Percentiles rank a stretch among this genome's conserved stretches.
These are phyloP conservation scores for Vicia sativa DNA, from an alignment of 306 rosid species.

Conservation along the genomic window DNA sequence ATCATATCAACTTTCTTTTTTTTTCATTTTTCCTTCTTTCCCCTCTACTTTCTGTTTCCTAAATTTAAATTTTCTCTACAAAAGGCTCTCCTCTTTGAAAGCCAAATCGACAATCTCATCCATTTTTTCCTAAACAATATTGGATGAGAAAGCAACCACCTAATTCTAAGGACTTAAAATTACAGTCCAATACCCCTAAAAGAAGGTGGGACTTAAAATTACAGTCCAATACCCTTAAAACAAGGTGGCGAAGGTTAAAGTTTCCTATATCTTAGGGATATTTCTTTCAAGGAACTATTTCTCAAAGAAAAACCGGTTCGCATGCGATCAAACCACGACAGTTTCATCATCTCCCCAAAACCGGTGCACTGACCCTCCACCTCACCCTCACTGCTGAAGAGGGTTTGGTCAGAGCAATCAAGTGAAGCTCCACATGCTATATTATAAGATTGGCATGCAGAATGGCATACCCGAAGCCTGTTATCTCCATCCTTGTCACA, in stretches of 20 bases:
- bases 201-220: slow-evolving; percentile 47
- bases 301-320: slow-evolving; percentile 56
- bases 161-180: slow-evolving; percentile 63
- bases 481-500: slow-evolving; percentile 92
- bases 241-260: slow-evolving; percentile 35
- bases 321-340: slow-evolving; percentile 68
- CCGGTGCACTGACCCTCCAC: slow-evolving; percentile 92
- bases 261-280: slow-evolving; percentile 70
- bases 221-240: slow-evolving; percentile 50
- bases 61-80: slow-evolving; percentile 67
- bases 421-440: slow-evolving; percentile 94
- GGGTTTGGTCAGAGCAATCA: slow-evolving; percentile 93
- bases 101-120: slow-evolving; percentile 60
- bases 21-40: neutral
- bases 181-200: slow-evolving; percentile 51
- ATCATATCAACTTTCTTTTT: slow-evolving; percentile 29
- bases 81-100: slow-evolving; percentile 70
- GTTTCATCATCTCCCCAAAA: slow-evolving; percentile 67
- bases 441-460: slow-evolving; percentile 91
- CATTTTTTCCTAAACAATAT: slow-evolving; percentile 57
- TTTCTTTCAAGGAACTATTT: slow-evolving; percentile 61
- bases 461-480: slow-evolving; percentile 90
- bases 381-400: slow-evolving; percentile 78
- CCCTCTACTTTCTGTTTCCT: slow-evolving; percentile 34
- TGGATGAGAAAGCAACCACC: slow-evolving; percentile 63